phyloP scores from a whole-genome alignment of 192 early-diverging fungal species.

The Backusella circina region DNA sequence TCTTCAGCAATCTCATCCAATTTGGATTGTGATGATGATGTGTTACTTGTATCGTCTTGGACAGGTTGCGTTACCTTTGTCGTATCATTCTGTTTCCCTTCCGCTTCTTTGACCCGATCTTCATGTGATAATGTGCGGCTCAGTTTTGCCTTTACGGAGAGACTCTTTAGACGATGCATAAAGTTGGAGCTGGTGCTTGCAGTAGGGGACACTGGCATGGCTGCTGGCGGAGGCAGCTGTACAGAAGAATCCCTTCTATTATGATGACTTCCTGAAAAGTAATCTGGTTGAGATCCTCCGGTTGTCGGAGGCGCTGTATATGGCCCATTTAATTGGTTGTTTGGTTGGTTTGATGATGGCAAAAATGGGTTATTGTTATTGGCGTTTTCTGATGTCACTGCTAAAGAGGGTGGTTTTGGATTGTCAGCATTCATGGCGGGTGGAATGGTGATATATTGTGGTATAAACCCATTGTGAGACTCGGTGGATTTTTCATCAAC shows the following conservation, averaged over 20 bases:
- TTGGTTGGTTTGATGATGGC: constrained; percentile 4
- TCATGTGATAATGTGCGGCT: constrained; percentile 41
- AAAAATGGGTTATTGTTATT: neutral
- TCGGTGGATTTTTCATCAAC: neutral
- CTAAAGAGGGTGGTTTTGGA: neutral
- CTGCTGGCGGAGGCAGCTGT: constrained; percentile 37
- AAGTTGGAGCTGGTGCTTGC: constrained; percentile 11
- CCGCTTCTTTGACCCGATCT: neutral
- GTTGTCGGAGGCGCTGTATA: constrained; percentile 32
- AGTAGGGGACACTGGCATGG: constrained; percentile 7
- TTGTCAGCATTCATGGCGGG: neutral
- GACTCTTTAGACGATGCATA: constrained; percentile 45
- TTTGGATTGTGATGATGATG: neutral
- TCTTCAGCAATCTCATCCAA: neutral
- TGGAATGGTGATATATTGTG: neutral
- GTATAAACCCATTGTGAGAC: neutral
- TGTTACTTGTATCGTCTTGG: neutral
- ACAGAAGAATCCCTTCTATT: constrained; percentile 9
- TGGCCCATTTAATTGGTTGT: constrained; percentile 21
- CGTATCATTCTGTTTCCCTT: neutral
- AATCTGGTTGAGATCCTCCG: constrained; percentile 13
- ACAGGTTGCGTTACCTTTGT: neutral
- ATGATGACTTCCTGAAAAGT: constrained; percentile 34
- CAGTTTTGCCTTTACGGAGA: constrained; percentile 42
- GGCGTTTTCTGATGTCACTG: neutral